These are phyloP conservation scores for Myochromella boudieri DNA, from an alignment of 768 basidiomycete genomes.

Conservation along the genomic window DNA sequence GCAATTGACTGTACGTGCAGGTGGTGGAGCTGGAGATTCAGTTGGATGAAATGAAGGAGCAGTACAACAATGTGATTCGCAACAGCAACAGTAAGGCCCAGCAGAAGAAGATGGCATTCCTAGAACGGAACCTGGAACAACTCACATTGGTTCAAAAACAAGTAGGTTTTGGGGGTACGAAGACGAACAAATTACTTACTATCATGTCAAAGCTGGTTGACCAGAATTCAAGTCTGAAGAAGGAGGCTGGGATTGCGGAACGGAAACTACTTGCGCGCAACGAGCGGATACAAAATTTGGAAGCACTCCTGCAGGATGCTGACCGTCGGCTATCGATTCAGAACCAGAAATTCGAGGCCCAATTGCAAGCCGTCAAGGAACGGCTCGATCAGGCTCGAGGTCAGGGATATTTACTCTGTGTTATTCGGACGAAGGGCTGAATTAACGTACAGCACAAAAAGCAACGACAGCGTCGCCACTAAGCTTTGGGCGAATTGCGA, in stretches of 20 bases:
- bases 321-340: slow-evolving; percentile 89
- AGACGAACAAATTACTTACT: not conserved
- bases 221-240: slow-evolving; percentile 96
- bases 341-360: slow-evolving; percentile 94
- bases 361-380: slow-evolving; percentile 89
- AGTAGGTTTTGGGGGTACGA: slow-evolving; percentile 49
- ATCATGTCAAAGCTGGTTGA: slow-evolving; percentile 77
- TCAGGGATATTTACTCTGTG: slow-evolving; percentile 34
- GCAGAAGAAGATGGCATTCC: slow-evolving; percentile 98
- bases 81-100: slow-evolving; percentile 99
- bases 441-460: slow-evolving; percentile 66
- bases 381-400: slow-evolving; percentile 91
- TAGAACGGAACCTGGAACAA: slow-evolving; percentile 95
- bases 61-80: slow-evolving; percentile 97
- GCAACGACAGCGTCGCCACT: slow-evolving; percentile 67
- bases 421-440: slow-evolving; percentile 8
- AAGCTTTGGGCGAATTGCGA: slow-evolving; percentile 93
- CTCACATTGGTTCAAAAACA: slow-evolving; percentile 96
- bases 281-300: slow-evolving; percentile 96
- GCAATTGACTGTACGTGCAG: slow-evolving; percentile 39
- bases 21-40: slow-evolving; percentile 99
- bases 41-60: slow-evolving; percentile 96
- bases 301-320: slow-evolving; percentile 88
- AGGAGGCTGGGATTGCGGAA: slow-evolving; percentile 95
- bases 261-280: slow-evolving; percentile 95